Conservation (phyloP, 257 asterid species). For the Cruciata laevipes region DNA sequence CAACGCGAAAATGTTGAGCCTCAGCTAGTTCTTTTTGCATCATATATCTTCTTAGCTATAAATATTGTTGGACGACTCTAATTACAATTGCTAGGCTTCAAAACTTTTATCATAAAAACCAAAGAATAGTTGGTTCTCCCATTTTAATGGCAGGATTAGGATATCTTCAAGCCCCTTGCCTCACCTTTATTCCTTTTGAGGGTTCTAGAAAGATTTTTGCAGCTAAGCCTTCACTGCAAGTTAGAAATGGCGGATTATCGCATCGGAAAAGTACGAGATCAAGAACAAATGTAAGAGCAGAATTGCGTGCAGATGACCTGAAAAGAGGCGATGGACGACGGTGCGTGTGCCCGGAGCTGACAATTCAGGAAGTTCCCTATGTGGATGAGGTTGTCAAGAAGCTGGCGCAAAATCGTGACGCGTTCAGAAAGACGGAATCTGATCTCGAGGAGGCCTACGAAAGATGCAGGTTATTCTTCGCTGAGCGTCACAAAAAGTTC, state of each 20-base stretch:
- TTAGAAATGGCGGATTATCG: constrained; percentile 11
- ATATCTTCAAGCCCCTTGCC: background rate
- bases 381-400: constrained; percentile 45
- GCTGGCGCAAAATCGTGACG: constrained; percentile 30
- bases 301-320: constrained; percentile 36
- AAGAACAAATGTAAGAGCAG: constrained; percentile 22
- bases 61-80: too few species aligned
- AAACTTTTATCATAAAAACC: too few species aligned
- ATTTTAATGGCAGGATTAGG: background rate
- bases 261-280: constrained; percentile 7
- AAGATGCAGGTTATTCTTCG: constrained; percentile 60
- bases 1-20: too few species aligned
- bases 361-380: constrained; percentile 31
- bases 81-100: too few species aligned
- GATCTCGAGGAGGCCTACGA: constrained; percentile 58
- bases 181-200: background rate
- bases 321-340: constrained; percentile 18
- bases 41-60: too few species aligned
- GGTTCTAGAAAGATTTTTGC: constrained; percentile 33
- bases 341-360: constrained; percentile 26
- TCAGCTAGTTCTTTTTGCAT: too few species aligned
- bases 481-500: background rate
- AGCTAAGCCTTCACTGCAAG: constrained; percentile 18
- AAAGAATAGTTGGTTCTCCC: too few species aligned
- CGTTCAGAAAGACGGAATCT: constrained; percentile 26